Base-by-base conservation (phyloP, 1,284 basidiomycete genomes). In the Trichosporon sp. region DNA sequence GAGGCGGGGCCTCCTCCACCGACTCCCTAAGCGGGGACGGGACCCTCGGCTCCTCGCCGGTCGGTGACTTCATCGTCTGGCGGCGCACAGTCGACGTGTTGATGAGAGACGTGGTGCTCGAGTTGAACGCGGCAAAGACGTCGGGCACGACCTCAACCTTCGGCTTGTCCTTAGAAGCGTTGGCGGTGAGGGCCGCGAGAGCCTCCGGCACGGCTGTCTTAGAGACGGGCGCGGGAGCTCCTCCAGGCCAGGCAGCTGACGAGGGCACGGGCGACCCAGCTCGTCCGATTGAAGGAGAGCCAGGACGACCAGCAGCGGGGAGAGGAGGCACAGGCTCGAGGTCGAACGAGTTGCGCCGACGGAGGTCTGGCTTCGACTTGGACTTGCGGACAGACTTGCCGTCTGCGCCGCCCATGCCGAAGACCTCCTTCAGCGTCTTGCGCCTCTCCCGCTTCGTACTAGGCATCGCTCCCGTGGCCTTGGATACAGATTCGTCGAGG, bases 131-230 rank as follows among this genome's bases (percentile, higher is more conserved):
- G 34, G 71, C 68, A 34, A 72, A 67, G 3, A 72, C 64, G 38
- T 72, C 71, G 25, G 71, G 71, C 15, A 72, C 68, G 38, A 72
- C 63, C 65, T 72, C 71, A 25, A 72, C 71, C 62, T 35, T 63
- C 3, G 67, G 34, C 21, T 42, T 35, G 18, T 47, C 51, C n/a
- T 65, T 32, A 1, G 64, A 47, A 13, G 42, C 51, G 42, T 70
- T 70, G n/a, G 65, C 69, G 3, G 71, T 72, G 35, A 72, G 60
- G 3, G 71, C 69, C 2, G 71, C 71, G 8, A 72, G 67, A 23
- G 71, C 71, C 35, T 72, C 71, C 38, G 69, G 71, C 27, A 72
- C 69, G 7, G 65, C 65, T 13, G 44, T 67, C 65, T 60, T 60
- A 31, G 64, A 25, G 44, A 34, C 65, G 2, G 29, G 42, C 38